Conservation (phyloP, 2,329 filamentous ascomycete species). For the Stachybotrys chartarum region DNA sequence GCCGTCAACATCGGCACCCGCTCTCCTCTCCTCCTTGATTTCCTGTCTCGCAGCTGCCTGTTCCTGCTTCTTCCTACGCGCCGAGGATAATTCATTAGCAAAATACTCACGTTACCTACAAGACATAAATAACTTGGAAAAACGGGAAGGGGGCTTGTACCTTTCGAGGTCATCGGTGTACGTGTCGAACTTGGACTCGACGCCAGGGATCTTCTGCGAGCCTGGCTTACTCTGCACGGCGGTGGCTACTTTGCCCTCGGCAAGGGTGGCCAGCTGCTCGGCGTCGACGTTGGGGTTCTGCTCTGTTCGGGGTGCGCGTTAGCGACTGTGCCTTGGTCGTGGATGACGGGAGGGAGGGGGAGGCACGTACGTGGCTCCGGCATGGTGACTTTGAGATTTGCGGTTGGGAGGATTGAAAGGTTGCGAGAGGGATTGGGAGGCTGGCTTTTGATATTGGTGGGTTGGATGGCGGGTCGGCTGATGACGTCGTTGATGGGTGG, state of each 20-base stretch:
- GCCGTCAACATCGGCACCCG: conserved; percentile 12
- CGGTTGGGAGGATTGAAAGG: no score
- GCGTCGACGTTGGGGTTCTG: conserved; percentile 13
- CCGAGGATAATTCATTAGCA: background rate
- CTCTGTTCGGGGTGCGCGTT: background rate
- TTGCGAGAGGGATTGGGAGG: no score
- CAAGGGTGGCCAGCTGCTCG: conserved; percentile 11
- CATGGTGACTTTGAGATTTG: no score
- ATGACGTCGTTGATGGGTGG: no score
- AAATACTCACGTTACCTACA: no score
- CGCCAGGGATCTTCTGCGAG: conserved; percentile 9
- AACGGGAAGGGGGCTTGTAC: conserved; percentile 1
- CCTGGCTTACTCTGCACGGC: conserved; percentile 8
- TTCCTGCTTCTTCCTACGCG: conserved; percentile 12
- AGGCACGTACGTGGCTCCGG: no score
- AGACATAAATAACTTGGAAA: background rate
- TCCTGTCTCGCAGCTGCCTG: conserved; percentile 11
- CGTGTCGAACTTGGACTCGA: conserved; percentile 12
- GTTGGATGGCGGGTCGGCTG: no score
- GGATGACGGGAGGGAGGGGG: no score
- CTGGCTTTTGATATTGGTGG: no score
- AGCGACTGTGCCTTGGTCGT: no score
- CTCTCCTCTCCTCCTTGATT: conserved; percentile 10
- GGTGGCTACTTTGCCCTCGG: conserved; percentile 13
- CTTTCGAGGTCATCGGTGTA: conserved; percentile 10